Evolutionary conservation across 345 rosid genomes (phyloP).

Genomic region (Corchorus olitorius): DNA sequence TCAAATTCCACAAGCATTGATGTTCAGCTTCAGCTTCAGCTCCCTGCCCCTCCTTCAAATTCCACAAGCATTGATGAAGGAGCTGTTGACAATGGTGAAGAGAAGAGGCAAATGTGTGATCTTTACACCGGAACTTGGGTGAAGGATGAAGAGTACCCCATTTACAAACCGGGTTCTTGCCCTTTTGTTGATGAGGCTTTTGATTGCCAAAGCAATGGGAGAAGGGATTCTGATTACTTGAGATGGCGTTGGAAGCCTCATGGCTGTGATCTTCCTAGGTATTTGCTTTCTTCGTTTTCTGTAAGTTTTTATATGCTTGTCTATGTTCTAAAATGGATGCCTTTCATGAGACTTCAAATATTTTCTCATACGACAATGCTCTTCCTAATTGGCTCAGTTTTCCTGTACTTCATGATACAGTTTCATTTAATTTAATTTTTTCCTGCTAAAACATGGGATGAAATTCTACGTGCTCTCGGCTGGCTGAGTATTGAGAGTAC

Average conservation of each 20-base stretch:
- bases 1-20: slow-evolving; percentile 3
- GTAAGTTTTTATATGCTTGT: background rate
- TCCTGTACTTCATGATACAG: background rate
- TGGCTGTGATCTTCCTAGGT: slow-evolving; percentile 94
- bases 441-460: background rate
- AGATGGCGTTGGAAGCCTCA: slow-evolving; percentile 93
- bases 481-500: background rate
- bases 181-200: slow-evolving; percentile 88
- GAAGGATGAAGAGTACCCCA: slow-evolving; percentile 63
- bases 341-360: background rate
- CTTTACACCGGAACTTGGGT: slow-evolving; percentile 78
- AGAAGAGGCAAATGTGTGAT: slow-evolving; percentile 59
- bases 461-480: background rate
- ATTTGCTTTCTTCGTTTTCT: background rate
- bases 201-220: slow-evolving; percentile 83
- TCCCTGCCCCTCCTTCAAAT: background rate
- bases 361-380: background rate
- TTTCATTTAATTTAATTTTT: background rate
- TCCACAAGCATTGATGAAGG: slow-evolving; percentile 18
- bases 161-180: slow-evolving; percentile 81
- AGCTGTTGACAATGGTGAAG: slow-evolving; percentile 25
- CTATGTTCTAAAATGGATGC: background rate
- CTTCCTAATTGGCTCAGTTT: background rate
- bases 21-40: background rate
- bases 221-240: slow-evolving; percentile 70